Evolutionary conservation across 2,329 filamentous ascomycete species (phyloP), one percentile per base, ranked within the genome.

Genomic region (Fusarium odoratissimum): DNA sequence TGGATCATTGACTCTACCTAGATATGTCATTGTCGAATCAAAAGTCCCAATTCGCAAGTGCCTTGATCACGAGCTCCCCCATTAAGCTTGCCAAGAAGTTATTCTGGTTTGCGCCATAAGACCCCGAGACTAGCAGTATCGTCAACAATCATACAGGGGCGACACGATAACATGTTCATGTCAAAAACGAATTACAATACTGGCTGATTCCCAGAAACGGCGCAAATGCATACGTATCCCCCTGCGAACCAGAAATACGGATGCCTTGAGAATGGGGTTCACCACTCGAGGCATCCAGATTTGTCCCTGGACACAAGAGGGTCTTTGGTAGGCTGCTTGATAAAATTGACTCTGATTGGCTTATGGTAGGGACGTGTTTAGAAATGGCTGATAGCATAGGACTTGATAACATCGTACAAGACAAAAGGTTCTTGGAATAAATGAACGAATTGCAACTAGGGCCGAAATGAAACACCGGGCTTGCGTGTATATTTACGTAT

Each of bases 231-330:
- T 71, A 77, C 75, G 74, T 77, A 75, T 68, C 64, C 74, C 74
- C 66, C 64, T 69, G 60, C 57, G 52, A 60, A 45, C 45, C 28
- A 58, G 61, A 55, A 79, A 80, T 77, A 62, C 63, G 71, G 78
- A 65, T 80, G 78, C 78, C 78, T 80, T 78, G 76, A 54, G 69
- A 68, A 69, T 64, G 60, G 49, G 60, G 60, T 44, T 74, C 33
- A 46, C 44, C 45, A 60, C 40, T 46, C n/a, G 59, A 76, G 60
- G 64, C 73, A 75, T 51, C 67, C 55, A 71, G 71, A 64, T 67
- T 59, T 70, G 57, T 58, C 57, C 66, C 71, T 44, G 51, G 40
- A 54, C 56, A 69, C 55, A 35, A 38, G 60, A 64, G 63, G 60
- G 73, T 57, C 69, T 55, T 40, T 38, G 64, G 48, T 64, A 79